These are phyloP conservation scores for Suillus americanus DNA, from an alignment of 768 basidiomycete genomes.

Conservation along the genomic window DNA sequence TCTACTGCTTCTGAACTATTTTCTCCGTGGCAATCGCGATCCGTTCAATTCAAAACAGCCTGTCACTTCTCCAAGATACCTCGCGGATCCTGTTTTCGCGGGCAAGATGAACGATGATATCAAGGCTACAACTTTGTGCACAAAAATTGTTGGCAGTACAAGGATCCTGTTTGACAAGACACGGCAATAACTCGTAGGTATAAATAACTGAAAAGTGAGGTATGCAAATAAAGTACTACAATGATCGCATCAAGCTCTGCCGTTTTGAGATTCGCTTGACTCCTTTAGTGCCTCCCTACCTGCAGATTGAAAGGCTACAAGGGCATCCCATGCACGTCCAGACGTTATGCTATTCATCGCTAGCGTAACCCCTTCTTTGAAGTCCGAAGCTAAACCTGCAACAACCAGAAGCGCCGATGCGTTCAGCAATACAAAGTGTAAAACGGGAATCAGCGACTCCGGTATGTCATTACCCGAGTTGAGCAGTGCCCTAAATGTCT, in stretches of 20 bases:
- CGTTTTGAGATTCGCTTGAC: not conserved
- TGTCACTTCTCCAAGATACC: not conserved
- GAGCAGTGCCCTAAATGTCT: conserved; percentile 65
- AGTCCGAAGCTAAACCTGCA: conserved; percentile 70
- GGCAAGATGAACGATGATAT: not conserved
- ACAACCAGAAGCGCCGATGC: conserved; percentile 86
- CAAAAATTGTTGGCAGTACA: not conserved
- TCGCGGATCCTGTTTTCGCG: not conserved
- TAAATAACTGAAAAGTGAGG: not conserved
- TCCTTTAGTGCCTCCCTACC: conserved; percentile 23
- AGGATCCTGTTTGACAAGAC: not conserved
- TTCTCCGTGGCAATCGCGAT: not conserved
- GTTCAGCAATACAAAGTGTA: conserved; percentile 90
- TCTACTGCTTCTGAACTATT: not conserved
- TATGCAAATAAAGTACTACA: not conserved
- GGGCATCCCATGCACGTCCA: conserved; percentile 58
- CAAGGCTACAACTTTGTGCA: not conserved
- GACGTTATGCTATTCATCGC: conserved; percentile 62
- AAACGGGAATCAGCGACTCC: conserved; percentile 55
- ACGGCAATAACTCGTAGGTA: not conserved
- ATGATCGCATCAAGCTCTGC: not conserved
- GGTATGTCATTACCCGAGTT: conserved; percentile 57
- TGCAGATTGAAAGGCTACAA: conserved; percentile 50
- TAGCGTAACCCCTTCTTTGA: conserved; percentile 65
- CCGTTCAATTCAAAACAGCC: not conserved